A percentile compares a stretch with the other conserved stretches of the same genome.
phyloP scores from a whole-genome alignment of 2,329 filamentous ascomycete genomes.

The Nemania bipapillata region DNA sequence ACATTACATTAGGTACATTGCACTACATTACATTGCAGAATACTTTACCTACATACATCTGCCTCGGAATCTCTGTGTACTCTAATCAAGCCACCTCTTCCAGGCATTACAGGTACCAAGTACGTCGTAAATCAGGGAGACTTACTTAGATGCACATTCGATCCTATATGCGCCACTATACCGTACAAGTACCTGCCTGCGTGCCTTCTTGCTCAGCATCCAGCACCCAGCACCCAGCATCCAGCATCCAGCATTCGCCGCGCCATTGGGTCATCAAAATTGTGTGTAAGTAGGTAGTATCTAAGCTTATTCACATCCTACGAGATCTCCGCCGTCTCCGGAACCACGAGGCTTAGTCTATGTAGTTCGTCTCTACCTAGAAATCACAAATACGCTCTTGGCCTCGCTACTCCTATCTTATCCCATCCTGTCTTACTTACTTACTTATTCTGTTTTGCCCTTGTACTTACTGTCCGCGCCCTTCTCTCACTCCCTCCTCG shows the following conservation, averaged over 20 bases:
- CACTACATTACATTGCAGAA: too few relatives aligned
- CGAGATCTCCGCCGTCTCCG: conserved; percentile 25
- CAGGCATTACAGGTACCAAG: background rate
- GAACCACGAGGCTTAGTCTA: conserved; percentile 14
- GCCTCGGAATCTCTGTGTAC: background rate
- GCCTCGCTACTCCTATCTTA: too few relatives aligned
- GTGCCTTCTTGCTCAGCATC: conserved; percentile 16
- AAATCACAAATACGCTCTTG: conserved; percentile 4
- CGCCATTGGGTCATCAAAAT: conserved; percentile 24
- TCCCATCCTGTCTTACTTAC: conserved; percentile 9
- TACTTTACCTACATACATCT: background rate
- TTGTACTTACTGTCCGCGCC: too few relatives aligned
- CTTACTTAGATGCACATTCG: conserved; percentile 4
- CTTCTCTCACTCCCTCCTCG: background rate
- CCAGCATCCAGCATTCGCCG: conserved; percentile 20
- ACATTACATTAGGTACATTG: too few relatives aligned
- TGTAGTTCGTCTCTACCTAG: too few relatives aligned
- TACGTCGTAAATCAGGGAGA: conserved; percentile 1
- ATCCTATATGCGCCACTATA: background rate
- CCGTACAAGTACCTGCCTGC: too few relatives aligned
- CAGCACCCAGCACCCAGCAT: conserved; percentile 7
- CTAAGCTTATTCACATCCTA: conserved; percentile 18
- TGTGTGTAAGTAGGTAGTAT: background rate
- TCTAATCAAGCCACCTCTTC: conserved; percentile 22
- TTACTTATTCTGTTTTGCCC: too few relatives aligned